Base-by-base conservation (phyloP, 2,329 filamentous ascomycete species). In the Taxawa tesnikishii region DNA sequence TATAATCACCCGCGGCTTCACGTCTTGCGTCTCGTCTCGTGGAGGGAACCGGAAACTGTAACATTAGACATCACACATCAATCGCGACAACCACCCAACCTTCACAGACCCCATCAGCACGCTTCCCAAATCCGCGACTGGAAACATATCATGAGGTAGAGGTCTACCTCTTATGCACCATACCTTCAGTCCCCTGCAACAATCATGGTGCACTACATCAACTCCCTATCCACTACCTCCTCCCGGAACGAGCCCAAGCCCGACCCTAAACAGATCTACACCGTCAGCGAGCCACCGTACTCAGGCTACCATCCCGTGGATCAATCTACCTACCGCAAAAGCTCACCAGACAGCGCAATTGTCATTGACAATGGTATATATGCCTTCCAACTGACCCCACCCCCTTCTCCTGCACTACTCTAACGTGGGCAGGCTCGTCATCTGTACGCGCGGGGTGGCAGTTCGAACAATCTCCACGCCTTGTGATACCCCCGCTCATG, bases 381-480 rank as follows among this genome's bases (percentile, higher is more conserved):
- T 8, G 19, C 19, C 19, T 23, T 8, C n/a, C n/a, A n/a, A 23
- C 13, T 18, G 8, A 15, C 11, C 15, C 13, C n/a, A 29, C 10
- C 5, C 4, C 10, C 12, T 16, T 4, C 5, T 28, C 34, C 4
- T 25, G 27, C 15, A 25, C 12, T 9, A 15, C 6, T 47, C n/a
- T n/a, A n/a, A n/a, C n/a, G n/a, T n/a, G n/a, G n/a, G 34, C 46
- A 94, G 87, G 90, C 44, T 90, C 88, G 15, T 92, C 82, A 32
- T 68, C 78, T 18, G 75, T 94, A 38, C 84, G 92, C 58, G 88
- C 88, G 32, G 90, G 90, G 43, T 98, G 88, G 87, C 94, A 87
- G 6, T 93, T 93, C 51, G 88, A 96, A 49, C 65, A 75, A 40
- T 64, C 67, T n/a, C 90, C 90, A 2, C 75, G 83, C 41, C 67